These are phyloP conservation scores for Meripilus lineatus DNA, from an alignment of 1,284 basidiomycete species.

Conservation along the genomic window DNA sequence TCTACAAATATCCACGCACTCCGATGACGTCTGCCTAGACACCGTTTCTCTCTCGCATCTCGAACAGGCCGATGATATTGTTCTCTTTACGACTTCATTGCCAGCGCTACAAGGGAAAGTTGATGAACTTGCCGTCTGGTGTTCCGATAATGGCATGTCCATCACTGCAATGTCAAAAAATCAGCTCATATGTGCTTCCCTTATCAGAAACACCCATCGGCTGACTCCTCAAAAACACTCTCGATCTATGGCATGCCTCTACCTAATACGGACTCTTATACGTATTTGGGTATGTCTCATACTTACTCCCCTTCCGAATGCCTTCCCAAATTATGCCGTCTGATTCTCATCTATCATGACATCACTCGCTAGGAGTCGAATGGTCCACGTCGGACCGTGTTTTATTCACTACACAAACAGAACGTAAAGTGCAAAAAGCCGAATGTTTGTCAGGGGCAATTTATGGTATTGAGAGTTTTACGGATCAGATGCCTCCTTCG, in stretches of 20 bases:
- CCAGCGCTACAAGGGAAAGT: constrained; percentile 23
- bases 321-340: background rate
- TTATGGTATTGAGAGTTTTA: constrained; percentile 14
- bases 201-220: background rate
- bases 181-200: constrained; percentile 13
- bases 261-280: background rate
- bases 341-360: background rate
- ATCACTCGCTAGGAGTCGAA: background rate
- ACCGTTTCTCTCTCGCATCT: constrained; percentile 18
- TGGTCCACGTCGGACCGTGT: background rate
- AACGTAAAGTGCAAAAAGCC: background rate
- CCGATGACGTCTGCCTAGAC: constrained; percentile 18
- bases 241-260: background rate
- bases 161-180: constrained; percentile 24
- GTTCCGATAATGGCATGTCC: constrained; percentile 20
- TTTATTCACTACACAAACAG: too few species aligned
- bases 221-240: too few species aligned
- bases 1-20: constrained; percentile 9
- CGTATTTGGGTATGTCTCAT: background rate
- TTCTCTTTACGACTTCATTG: constrained; percentile 19
- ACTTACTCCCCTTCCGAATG: too few species aligned
- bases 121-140: constrained; percentile 16
- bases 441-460: background rate
- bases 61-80: constrained; percentile 28
- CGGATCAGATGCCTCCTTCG: background rate